Evolutionary conservation across 345 rosid species (phyloP).

Genomic region (Diplotaxis tenuifolia): DNA sequence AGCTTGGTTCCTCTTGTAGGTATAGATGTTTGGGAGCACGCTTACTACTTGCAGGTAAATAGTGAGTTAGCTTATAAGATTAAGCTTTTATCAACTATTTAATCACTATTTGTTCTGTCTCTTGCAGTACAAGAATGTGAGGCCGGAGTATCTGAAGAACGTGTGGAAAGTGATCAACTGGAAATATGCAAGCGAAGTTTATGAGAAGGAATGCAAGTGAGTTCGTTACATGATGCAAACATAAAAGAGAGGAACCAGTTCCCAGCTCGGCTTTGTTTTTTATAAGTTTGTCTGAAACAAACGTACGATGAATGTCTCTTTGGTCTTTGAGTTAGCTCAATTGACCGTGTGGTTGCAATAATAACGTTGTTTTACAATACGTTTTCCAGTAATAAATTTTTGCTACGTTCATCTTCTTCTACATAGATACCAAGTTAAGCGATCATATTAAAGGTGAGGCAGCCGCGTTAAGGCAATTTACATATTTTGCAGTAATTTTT

Average conservation of each 20-base stretch:
- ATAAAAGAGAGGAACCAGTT: constrained; percentile 18
- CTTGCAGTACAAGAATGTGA: constrained; percentile 84
- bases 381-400: background rate
- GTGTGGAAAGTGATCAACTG: constrained; percentile 93
- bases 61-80: constrained; percentile 1
- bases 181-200: constrained; percentile 73
- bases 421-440: background rate
- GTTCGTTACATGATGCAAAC: background rate
- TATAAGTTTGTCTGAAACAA: constrained; percentile 17
- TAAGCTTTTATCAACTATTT: background rate
- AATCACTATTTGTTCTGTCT: background rate
- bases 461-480: background rate
- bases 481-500: background rate
- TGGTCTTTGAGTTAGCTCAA: constrained; percentile 26
- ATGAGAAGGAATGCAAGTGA: constrained; percentile 55
- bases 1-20: constrained; percentile 80
- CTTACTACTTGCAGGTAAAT: constrained; percentile 89
- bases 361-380: background rate
- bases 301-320: constrained; percentile 9
- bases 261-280: constrained; percentile 5
- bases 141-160: constrained; percentile 87
- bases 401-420: background rate
- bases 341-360: constrained; percentile 8
- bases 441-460: background rate
- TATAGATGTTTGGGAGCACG: constrained; percentile 99